These are phyloP conservation scores for Metschnikowia amazonensis DNA, from an alignment of 805 yeast genomes.

Conservation along the genomic window DNA sequence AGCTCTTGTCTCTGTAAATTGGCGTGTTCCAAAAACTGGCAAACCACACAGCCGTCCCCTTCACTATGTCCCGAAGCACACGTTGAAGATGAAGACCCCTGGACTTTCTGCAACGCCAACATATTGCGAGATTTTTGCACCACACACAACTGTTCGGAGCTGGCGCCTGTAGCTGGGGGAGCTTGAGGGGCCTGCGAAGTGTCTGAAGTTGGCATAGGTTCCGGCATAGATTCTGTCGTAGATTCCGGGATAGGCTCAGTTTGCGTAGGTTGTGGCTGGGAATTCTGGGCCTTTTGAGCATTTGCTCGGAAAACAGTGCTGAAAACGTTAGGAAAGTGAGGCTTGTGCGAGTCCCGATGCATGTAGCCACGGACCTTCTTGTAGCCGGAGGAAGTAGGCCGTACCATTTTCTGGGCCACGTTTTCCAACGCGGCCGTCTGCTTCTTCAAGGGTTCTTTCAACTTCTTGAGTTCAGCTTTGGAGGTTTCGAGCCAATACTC, in stretches of 20 bases:
- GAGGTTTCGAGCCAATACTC: conserved; percentile 1
- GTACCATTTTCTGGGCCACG: background rate
- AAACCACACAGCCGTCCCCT: background rate
- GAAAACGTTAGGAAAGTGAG: background rate
- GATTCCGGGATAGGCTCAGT: too few species aligned
- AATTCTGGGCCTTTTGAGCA: background rate
- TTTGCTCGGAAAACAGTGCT: background rate
- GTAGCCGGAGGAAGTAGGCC: conserved; percentile 1
- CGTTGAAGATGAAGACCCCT: background rate
- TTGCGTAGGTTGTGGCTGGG: background rate
- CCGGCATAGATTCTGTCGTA: too few species aligned
- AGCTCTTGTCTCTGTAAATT: background rate
- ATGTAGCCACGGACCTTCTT: conserved; percentile 1
- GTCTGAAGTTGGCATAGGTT: background rate
- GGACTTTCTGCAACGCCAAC: background rate
- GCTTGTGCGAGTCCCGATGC: background rate
- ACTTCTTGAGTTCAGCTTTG: conserved; percentile 3
- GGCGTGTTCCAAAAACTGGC: background rate
- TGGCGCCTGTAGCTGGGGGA: conserved; percentile 1
- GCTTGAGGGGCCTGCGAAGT: background rate
- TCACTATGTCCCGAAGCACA: background rate
- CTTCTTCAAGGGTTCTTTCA: conserved; percentile 5
- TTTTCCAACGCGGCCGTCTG: conserved; percentile 1
- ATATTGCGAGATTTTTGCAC: conserved; percentile 1
- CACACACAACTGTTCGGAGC: conserved; percentile 1